These are phyloP conservation scores for Phytophthora aleatoria DNA, from an alignment of 352 stramenopile genomes.

Conservation along the genomic window DNA sequence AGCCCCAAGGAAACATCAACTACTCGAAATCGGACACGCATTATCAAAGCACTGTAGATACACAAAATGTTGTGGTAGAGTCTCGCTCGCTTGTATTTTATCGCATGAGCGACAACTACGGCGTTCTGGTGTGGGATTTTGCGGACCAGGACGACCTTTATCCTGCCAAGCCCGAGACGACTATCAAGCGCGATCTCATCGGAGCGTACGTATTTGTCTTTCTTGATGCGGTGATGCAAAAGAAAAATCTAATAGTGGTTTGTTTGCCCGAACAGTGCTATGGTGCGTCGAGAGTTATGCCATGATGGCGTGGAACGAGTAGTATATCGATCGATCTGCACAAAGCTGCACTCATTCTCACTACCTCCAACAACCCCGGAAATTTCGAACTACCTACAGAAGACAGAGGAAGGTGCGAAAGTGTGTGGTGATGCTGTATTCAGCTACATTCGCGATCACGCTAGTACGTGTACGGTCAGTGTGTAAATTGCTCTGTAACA, in stretches of 20 bases:
- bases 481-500: slow-evolving; percentile 11
- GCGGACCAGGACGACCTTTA: slow-evolving; percentile 41
- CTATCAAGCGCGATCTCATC: slow-evolving; percentile 39
- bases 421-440: slow-evolving; percentile 50
- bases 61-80: slow-evolving; percentile 25
- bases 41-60: slow-evolving; percentile 32
- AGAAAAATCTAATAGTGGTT: slow-evolving; percentile 20
- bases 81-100: slow-evolving; percentile 35
- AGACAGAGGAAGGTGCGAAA: slow-evolving; percentile 28
- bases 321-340: slow-evolving; percentile 39
- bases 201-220: slow-evolving; percentile 35
- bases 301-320: slow-evolving; percentile 40
- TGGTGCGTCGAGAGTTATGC: slow-evolving; percentile 40
- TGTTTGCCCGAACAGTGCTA: slow-evolving; percentile 33
- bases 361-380: slow-evolving; percentile 7
- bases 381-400: slow-evolving; percentile 35
- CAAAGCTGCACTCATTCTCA: slow-evolving; percentile 41
- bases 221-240: background rate
- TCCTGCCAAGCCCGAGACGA: slow-evolving; percentile 24
- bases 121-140: slow-evolving; percentile 41
- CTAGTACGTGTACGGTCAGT: slow-evolving; percentile 7
- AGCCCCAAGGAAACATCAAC: slow-evolving; percentile 46
- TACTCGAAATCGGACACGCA: slow-evolving; percentile 45
- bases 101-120: slow-evolving; percentile 28
- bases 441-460: slow-evolving; percentile 46